Evolutionary conservation across 257 asterid genomes (phyloP), one percentile per base, ranked within the genome.

Genomic region (Solanum ossicruentum): DNA sequence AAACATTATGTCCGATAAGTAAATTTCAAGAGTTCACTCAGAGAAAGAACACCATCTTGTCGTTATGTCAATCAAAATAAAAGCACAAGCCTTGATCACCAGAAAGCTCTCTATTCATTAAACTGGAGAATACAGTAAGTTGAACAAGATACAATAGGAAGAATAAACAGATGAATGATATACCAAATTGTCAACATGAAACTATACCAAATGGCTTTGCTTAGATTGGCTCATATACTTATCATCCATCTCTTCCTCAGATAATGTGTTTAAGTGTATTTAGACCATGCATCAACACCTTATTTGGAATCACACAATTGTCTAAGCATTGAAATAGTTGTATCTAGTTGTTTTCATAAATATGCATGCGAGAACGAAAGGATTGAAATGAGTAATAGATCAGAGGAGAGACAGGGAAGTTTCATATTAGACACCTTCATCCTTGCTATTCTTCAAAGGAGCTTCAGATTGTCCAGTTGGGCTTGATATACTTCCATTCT

Each of bases 401-500:
- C 26, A 63, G 18, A 72, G 61, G 57, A 39, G 23, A 57, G 58
- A 41, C 18, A 71, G 20, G 72, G 84, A 81, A 73, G 85, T 60
- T 66, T 86, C 69, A 65, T 65, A 89, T 49, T 39, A 85, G 87
- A 83, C 69, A 93, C 94, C 97, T 90, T 92, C 80, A 66, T 86
- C 81, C 52, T 17, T 49, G 88, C 82, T 88, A 83, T 90, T 77
- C 77, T 67, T 84, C 41, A 75, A 70, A 86, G 84, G 81, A 82
- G 58, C 86, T 6, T 83, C 90, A 70, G 79, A 67, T 85, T 87
- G 84, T 60, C 77, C 90, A 79, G 73, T 82, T 79, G 93, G 88
- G 90, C 88, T 88, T 54, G 88, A 84, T 71, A 73, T 72, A 72
- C 84, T 83, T 47, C 66, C 89, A 85, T 67, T 87, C 83, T 87